phyloP scores from a whole-genome alignment of 2,329 filamentous ascomycete genomes.

The Fusarium robinianum region DNA sequence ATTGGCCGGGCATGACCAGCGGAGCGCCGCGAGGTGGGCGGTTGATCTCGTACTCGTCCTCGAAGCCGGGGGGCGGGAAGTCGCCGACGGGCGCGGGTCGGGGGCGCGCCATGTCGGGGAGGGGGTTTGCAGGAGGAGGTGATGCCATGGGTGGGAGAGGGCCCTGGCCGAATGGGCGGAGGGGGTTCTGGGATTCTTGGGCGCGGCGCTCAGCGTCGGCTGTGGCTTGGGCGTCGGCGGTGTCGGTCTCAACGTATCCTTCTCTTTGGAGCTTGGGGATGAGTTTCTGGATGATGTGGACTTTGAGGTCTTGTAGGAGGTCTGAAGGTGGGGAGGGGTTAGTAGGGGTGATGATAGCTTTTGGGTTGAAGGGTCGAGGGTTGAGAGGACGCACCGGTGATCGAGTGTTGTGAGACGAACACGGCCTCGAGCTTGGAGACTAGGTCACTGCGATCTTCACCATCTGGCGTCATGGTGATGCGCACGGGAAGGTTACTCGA shows the following conservation, averaged over 20 bases:
- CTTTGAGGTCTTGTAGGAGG: conserved; percentile 72
- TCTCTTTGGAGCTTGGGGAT: conserved; percentile 77
- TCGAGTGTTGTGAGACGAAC: conserved; percentile 74
- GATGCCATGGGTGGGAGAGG: conserved; percentile 64
- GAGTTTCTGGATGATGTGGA: conserved; percentile 82
- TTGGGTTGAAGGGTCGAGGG: no score
- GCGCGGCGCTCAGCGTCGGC: conserved; percentile 48
- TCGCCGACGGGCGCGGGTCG: conserved; percentile 69
- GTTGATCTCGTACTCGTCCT: conserved; percentile 88
- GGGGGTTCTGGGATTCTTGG: conserved; percentile 45
- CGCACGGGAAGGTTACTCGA: conserved; percentile 59
- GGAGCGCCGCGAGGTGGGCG: conserved; percentile 51
- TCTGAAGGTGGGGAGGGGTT: conserved; percentile 44
- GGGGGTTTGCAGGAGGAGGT: conserved; percentile 68
- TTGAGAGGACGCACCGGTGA: conserved; percentile 50
- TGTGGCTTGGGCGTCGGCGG: conserved; percentile 49
- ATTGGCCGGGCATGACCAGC: conserved; percentile 48
- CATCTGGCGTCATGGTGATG: conserved; percentile 52
- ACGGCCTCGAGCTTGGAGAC: conserved; percentile 57
- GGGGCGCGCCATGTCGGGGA: conserved; percentile 60
- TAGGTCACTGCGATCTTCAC: conserved; percentile 57
- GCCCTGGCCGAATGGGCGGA: conserved; percentile 43
- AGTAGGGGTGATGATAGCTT: conserved; percentile 1
- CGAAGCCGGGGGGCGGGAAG: conserved; percentile 86
- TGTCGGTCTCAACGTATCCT: conserved; percentile 70